Base-by-base conservation (phyloP, 1,139 yeast species). In the Spathaspora jeffriesii region DNA sequence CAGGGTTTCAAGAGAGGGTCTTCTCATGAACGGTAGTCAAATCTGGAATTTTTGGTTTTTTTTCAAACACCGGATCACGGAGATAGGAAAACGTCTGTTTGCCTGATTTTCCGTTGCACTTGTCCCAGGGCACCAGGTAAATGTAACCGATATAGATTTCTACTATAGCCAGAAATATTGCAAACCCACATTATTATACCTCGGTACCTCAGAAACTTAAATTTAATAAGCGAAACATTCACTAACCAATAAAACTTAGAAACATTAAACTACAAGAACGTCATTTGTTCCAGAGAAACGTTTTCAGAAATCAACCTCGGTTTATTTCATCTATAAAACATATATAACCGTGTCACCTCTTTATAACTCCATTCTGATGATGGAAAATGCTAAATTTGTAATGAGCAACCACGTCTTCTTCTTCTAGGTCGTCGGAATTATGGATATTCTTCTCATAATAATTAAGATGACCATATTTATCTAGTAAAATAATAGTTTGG, bases 401-500 rank as follows among this genome's bases (percentile, higher is more conserved):
- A 47, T 50, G 55, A 14, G 50, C 47, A 11, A 51, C 47, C 15
- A 45, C 43, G 37, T 45, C 44, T 21, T 40, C 47, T 23, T 47
- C 43, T 13, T 47, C 44, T 15, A 53, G 40, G 44, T 58, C 58
- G 48, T 70, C 74, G 2, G 65, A 53, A 31, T 53, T 52, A 50
- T 71, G 71, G 17, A 74, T 50, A 51, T 71, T 69, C 32, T 65
- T 56, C 55, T 76, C 80, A 47, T 64, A 69, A 54, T 75, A 75
- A 47, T 70, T 65, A 42, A 76, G 55, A 15, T 52, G 50, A 2
- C 87, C 85, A 5, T 63, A 48, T 34, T 71, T 74, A 55, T 78
- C 79, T 10, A 89, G 74, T 18, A 90, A 60, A 5, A 92, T 74
- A 1, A 91, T 79, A 0, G 96, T 90, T 60, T 91, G 97, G 0